Conservation (phyloP, 768 basidiomycete species). For the Hericium rajendrae region DNA sequence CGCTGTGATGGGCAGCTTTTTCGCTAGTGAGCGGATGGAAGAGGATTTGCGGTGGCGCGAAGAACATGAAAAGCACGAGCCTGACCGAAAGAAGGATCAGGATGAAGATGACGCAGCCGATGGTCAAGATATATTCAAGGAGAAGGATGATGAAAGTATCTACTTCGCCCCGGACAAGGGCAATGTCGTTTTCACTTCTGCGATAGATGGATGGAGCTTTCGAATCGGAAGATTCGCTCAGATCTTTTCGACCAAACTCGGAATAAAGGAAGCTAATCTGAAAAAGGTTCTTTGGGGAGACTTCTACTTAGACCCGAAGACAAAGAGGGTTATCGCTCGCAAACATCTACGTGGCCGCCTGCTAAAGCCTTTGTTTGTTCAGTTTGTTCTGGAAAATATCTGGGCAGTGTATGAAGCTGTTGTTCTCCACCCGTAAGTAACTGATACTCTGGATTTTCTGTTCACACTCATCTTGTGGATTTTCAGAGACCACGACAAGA, state of each 20-base stretch:
- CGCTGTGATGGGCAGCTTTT: slow-evolving; percentile 95
- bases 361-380: slow-evolving; percentile 92
- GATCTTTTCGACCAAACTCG: slow-evolving; percentile 82
- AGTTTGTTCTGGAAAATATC: slow-evolving; percentile 93
- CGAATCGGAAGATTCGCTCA: slow-evolving; percentile 89
- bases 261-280: slow-evolving; percentile 81
- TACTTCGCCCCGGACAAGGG: slow-evolving; percentile 95
- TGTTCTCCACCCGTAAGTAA: slow-evolving; percentile 72
- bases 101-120: slow-evolving; percentile 56
- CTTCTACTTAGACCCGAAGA: slow-evolving; percentile 93
- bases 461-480: too few relatives aligned
- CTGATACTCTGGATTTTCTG: too few relatives aligned
- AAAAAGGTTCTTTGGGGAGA: slow-evolving; percentile 93
- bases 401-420: slow-evolving; percentile 96
- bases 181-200: slow-evolving; percentile 93
- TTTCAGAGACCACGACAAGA: slow-evolving; percentile 78
- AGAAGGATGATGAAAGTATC: slow-evolving; percentile 95
- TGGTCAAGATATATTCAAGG: slow-evolving; percentile 65
- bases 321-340: slow-evolving; percentile 83
- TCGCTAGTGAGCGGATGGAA: slow-evolving; percentile 92
- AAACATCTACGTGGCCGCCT: slow-evolving; percentile 82
- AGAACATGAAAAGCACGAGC: slow-evolving; percentile 76
- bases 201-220: slow-evolving; percentile 97
- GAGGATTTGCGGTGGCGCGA: slow-evolving; percentile 93
- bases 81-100: slow-evolving; percentile 52